These are phyloP conservation scores for Hymenoscyphus albidus DNA, from an alignment of 2,329 filamentous ascomycete genomes.

Conservation along the genomic window DNA sequence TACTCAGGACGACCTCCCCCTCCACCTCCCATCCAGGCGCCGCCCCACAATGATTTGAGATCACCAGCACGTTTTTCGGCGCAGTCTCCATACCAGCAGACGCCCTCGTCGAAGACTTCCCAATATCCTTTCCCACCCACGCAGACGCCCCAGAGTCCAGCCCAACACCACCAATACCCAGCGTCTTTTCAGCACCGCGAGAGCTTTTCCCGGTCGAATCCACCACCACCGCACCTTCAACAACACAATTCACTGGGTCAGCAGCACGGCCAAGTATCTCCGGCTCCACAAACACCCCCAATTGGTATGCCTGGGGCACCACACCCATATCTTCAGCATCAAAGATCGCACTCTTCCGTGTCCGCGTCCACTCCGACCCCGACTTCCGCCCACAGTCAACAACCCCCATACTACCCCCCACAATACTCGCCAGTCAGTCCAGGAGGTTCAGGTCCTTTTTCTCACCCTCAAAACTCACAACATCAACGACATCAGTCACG, in stretches of 20 bases:
- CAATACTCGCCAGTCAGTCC: conserved; percentile 53
- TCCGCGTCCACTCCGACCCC: conserved; percentile 61
- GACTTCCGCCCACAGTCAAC: conserved; percentile 59
- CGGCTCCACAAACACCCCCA: conserved; percentile 35
- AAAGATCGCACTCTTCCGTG: conserved; percentile 54
- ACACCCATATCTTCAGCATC: conserved; percentile 38
- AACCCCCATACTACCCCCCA: conserved; percentile 43
- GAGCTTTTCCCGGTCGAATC: conserved; percentile 30
- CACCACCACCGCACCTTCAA: conserved; percentile 27
- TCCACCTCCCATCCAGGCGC: conserved; percentile 42
- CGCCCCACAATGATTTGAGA: conserved; percentile 37
- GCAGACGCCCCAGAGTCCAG: conserved; percentile 34
- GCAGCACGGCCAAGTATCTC: conserved; percentile 26
- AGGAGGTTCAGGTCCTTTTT: conserved; percentile 25
- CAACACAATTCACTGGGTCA: conserved; percentile 26
- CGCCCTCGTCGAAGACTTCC: conserved; percentile 27
- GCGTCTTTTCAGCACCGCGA: conserved; percentile 29
- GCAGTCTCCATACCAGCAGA: conserved; percentile 35
- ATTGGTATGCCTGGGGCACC: conserved; percentile 33
- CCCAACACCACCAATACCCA: conserved; percentile 33
- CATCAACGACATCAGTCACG: conserved; percentile 33
- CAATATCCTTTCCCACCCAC: conserved; percentile 35
- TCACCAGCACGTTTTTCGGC: conserved; percentile 40
- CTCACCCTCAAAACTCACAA: conserved; percentile 23
- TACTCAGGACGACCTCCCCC: conserved; percentile 34